phyloP scores from a whole-genome alignment of 345 rosid species.

The Crucihimalaya himalaica region DNA sequence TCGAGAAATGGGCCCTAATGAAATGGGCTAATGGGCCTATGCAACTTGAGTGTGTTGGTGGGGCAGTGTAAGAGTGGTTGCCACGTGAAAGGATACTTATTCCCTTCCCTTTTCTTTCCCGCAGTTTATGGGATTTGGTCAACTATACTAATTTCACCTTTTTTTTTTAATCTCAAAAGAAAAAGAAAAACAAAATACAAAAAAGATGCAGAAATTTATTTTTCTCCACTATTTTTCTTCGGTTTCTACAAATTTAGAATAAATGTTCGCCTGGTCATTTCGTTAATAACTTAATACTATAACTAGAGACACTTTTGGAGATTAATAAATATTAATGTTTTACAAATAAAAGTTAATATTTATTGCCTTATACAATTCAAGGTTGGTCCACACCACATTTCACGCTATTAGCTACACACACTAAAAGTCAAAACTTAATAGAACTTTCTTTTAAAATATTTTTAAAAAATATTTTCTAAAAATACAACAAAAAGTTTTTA shows the following conservation, averaged over 20 bases:
- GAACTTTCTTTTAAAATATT: too few relatives aligned
- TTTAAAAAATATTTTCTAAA: too few relatives aligned
- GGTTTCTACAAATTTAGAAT: not conserved
- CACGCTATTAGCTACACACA: not conserved
- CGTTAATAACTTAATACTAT: not conserved
- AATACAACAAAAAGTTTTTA: too few relatives aligned
- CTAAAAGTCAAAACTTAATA: not conserved
- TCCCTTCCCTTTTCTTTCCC: slow-evolving; percentile 6
- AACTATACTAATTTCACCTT: slow-evolving; percentile 7
- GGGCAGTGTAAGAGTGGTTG: slow-evolving; percentile 22
- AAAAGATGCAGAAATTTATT: not conserved
- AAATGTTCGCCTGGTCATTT: too few relatives aligned
- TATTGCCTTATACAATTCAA: not conserved
- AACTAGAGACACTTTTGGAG: not conserved
- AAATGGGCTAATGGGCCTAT: slow-evolving; percentile 23
- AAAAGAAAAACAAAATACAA: not conserved
- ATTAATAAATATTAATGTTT: not conserved
- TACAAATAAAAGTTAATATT: not conserved
- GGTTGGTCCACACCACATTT: not conserved
- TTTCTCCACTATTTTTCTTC: not conserved
- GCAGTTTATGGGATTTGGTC: slow-evolving; percentile 35
- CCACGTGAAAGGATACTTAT: slow-evolving; percentile 34
- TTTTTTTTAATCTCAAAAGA: not conserved
- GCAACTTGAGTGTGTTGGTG: slow-evolving; percentile 2
- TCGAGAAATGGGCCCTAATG: not conserved